Base-by-base conservation (phyloP, 2,329 filamentous ascomycete species). In the Fusarium cyanostomum region DNA sequence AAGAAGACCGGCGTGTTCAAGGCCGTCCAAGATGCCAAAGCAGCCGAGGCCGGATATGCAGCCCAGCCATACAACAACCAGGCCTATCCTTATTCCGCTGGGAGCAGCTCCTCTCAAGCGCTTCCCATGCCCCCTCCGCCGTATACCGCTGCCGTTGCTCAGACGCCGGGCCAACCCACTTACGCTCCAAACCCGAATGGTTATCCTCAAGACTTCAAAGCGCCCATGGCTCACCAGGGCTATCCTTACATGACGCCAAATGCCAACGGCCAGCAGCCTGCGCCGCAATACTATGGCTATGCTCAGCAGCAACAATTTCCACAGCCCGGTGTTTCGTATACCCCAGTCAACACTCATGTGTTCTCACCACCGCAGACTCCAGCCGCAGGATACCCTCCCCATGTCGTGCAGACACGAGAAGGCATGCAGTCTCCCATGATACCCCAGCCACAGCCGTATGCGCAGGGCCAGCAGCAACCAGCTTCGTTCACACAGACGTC, bases 1-100 rank as follows among this genome's bases (percentile, higher is more conserved):
- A 35, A 68, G n/a, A 70, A 72, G 2, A 73, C 75, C 1, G 70
- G 74, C 2, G 71, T 74, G 2, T 76, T 74, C 24, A 49, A 75
- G 8, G 70, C 69, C 9, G 72, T 76, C 1, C 52, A 69, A 1
- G 64, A 73, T 37, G 71, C 72, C 0, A 75, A 67, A 30, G 68
- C 66, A 5, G 68, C 62, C n/a, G 75, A 68, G 44, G 69, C 67
- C 12, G 62, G 59, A 4, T 69, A 69, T 42, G 18, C 67, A 0
- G 26, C 56, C 5, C 61, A 70, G 5, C 64, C 42, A 0, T 68
- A 72, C 8, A 52, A 68, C 11, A 54, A 30, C 2, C 62, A 64
- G 2, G n/a, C 16, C 2, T 51, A 57, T 24, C 59, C 58, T 15
- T 11, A 28, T 5, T 41, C 56, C 3, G 35, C 50, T 4, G 27